Percentiles rank a stretch among this genome's conserved stretches.
Conservation (phyloP, 805 yeast genomes). For the Saccharomycopsis selenospora region DNA sequence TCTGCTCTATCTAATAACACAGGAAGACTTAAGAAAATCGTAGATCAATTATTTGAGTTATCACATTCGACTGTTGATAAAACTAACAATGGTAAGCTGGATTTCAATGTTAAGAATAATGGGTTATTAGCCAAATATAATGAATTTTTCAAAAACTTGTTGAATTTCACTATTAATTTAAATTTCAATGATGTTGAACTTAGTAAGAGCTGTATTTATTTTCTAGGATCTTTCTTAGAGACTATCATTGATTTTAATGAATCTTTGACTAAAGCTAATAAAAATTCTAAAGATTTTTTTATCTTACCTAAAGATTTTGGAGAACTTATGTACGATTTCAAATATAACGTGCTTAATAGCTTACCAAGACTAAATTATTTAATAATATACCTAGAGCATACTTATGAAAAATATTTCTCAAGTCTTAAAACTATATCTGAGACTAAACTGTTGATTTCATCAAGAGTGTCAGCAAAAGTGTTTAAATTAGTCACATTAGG, state of each 20-base stretch:
- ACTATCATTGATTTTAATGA: neutral
- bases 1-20: neutral
- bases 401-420: slow-evolving; percentile 1
- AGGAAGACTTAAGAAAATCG: neutral
- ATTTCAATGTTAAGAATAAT: neutral
- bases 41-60: neutral
- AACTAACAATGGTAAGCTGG: neutral
- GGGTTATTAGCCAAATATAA: neutral
- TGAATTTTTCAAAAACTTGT: slow-evolving; percentile 1
- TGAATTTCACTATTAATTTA: neutral
- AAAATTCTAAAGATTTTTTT: neutral
- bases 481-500: slow-evolving; percentile 14
- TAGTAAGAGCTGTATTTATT: slow-evolving; percentile 2
- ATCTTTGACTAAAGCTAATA: neutral
- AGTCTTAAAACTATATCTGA: neutral
- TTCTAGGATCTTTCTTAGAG: slow-evolving; percentile 5
- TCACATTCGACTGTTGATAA: neutral
- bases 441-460: neutral
- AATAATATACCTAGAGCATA: neutral
- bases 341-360: neutral
- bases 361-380: slow-evolving; percentile 4
- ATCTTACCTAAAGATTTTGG: slow-evolving; percentile 10
- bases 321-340: slow-evolving; percentile 7
- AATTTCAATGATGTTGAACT: slow-evolving; percentile 5
- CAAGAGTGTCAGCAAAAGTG: slow-evolving; percentile 4